Conservation (phyloP, 495 filamentous ascomycete species). For the Xylaria palmicola region DNA sequence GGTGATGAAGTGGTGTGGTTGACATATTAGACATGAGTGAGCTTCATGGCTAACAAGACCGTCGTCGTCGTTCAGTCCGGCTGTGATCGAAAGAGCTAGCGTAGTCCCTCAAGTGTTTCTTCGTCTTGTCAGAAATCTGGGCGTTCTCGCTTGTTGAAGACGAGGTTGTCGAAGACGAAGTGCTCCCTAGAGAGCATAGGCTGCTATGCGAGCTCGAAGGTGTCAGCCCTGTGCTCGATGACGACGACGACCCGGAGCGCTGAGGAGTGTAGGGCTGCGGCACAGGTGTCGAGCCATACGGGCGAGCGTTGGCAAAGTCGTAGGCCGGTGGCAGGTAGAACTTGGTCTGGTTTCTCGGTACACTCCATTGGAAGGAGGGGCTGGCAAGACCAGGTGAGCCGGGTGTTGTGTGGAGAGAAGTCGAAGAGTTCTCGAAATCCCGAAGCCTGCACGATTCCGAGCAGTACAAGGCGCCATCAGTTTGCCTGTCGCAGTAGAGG, state of each 20-base stretch:
- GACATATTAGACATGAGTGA: conserved; percentile 15
- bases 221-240: conserved; percentile 52
- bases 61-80: conserved; percentile 50
- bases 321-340: conserved; percentile 72
- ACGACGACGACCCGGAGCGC: conserved; percentile 40
- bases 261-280: conserved; percentile 25
- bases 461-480: conserved; percentile 79
- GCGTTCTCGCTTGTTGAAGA: conserved; percentile 45
- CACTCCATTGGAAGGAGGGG: conserved; percentile 45
- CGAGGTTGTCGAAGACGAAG: conserved; percentile 46
- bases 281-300: conserved; percentile 42
- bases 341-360: conserved; percentile 39
- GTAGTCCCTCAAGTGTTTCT: conserved; percentile 80
- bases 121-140: conserved; percentile 69
- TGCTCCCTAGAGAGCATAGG: conserved; percentile 73
- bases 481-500: conserved; percentile 90
- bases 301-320: conserved; percentile 59
- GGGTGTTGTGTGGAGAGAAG: conserved; percentile 53
- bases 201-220: conserved; percentile 85
- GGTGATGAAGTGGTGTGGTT: conserved; percentile 23
- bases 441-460: conserved; percentile 88
- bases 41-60: conserved; percentile 40
- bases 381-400: conserved; percentile 50
- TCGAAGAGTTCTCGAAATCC: conserved; percentile 73
- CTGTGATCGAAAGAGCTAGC: conserved; percentile 84